Evolutionary conservation across 2,329 filamentous ascomycete species (phyloP).

Genomic region (Colletotrichum sp.): DNA sequence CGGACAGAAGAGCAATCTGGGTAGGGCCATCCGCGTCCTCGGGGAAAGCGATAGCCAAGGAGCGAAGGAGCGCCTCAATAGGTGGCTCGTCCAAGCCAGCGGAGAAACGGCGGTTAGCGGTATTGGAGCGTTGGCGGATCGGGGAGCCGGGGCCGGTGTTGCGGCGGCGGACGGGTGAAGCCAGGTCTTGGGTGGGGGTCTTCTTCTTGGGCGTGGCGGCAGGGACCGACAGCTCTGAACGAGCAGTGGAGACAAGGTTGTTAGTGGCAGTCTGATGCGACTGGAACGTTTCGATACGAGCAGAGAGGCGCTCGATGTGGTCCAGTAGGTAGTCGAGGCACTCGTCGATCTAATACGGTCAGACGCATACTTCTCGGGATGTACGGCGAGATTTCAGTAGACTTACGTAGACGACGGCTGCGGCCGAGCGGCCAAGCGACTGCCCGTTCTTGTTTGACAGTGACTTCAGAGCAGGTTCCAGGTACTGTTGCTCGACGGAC

Average conservation of each 20-base stretch:
- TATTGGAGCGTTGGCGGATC: constrained; percentile 34
- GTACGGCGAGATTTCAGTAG: neutral
- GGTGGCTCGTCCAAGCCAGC: constrained; percentile 40
- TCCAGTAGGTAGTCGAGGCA: constrained; percentile 58
- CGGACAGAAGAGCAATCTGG: constrained; percentile 35
- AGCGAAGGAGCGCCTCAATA: constrained; percentile 52
- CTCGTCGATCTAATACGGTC: constrained; percentile 48
- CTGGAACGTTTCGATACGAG: constrained; percentile 47
- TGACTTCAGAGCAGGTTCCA: constrained; percentile 61
- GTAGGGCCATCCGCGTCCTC: constrained; percentile 29
- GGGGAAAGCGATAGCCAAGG: constrained; percentile 49
- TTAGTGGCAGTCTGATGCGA: constrained; percentile 48
- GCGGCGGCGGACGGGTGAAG: constrained; percentile 37
- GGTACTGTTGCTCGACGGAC: constrained; percentile 70
- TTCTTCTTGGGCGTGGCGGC: constrained; percentile 25
- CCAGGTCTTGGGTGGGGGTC: constrained; percentile 26
- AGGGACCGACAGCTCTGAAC: constrained; percentile 43
- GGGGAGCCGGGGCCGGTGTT: constrained; percentile 33
- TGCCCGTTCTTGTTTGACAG: constrained; percentile 48
- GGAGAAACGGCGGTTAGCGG: constrained; percentile 36
- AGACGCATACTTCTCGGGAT: constrained; percentile 17
- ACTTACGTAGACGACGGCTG: constrained; percentile 57
- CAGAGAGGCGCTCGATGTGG: constrained; percentile 45
- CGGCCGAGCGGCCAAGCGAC: constrained; percentile 47
- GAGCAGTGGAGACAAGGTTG: constrained; percentile 46